These are phyloP conservation scores for Tuber calosporum DNA, from an alignment of 495 filamentous ascomycete genomes.

Conservation along the genomic window DNA sequence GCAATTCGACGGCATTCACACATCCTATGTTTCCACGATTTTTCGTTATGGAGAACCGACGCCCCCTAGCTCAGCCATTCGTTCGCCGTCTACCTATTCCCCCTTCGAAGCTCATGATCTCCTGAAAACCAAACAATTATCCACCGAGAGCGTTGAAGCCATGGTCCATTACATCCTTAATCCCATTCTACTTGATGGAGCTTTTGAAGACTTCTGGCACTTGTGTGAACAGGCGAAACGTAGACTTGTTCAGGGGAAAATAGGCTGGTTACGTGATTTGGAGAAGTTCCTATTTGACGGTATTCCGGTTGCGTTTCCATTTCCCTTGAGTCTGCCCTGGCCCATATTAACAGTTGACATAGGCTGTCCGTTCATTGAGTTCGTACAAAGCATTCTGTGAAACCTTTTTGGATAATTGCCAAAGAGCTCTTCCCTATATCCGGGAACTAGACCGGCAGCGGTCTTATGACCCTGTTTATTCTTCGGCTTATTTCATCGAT, in stretches of 20 bases:
- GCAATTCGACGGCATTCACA: neutral
- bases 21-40: neutral
- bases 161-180: conserved; percentile 16
- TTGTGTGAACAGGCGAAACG: conserved; percentile 15
- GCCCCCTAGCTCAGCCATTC: conserved; percentile 24
- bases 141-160: conserved; percentile 10
- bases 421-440: conserved; percentile 6
- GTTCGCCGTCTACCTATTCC: conserved; percentile 18
- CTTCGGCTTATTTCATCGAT: conserved; percentile 87
- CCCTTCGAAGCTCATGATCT: neutral
- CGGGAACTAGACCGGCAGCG: conserved; percentile 70
- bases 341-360: neutral
- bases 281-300: conserved; percentile 21
- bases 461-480: conserved; percentile 77
- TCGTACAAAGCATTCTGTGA: conserved; percentile 10
- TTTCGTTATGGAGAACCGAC: conserved; percentile 16
- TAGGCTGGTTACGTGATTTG: conserved; percentile 27
- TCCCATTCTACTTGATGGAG: conserved; percentile 10
- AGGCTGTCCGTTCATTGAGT: neutral
- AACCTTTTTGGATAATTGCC: conserved; percentile 10
- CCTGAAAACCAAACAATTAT: conserved; percentile 11
- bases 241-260: conserved; percentile 13
- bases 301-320: neutral
- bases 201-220: conserved; percentile 9
- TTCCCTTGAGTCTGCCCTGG: neutral